phyloP scores from a whole-genome alignment of 2,329 filamentous ascomycete species.

The Aspergillus flavus region DNA sequence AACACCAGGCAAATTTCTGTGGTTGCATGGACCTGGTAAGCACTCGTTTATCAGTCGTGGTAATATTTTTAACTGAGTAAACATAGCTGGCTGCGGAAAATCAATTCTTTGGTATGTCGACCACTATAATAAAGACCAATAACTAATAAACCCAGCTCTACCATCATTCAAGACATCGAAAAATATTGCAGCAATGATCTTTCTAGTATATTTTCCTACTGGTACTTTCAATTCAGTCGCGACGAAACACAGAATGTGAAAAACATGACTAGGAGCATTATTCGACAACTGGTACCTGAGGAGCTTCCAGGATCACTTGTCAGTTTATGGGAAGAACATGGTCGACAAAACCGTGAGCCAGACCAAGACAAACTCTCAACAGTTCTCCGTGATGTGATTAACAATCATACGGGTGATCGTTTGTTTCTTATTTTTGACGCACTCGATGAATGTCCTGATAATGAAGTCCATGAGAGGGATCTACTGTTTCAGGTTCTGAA shows the following conservation, averaged over 20 bases:
- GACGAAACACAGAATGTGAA: background rate
- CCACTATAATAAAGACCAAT: background rate
- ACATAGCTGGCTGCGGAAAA: background rate
- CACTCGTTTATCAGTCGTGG: background rate
- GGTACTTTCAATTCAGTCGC: background rate
- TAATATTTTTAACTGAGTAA: background rate
- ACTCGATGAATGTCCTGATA: background rate
- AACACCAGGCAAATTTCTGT: background rate
- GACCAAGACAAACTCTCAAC: background rate
- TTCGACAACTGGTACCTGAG: background rate
- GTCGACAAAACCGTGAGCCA: background rate
- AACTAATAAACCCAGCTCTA: background rate
- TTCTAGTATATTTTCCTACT: background rate
- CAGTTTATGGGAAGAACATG: background rate
- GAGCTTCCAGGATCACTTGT: background rate
- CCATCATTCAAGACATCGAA: background rate
- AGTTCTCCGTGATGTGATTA: background rate
- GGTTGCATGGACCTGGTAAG: background rate
- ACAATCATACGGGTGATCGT: background rate
- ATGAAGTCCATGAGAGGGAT: background rate
- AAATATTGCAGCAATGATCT: background rate
- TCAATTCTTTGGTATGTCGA: background rate
- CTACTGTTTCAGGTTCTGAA: background rate
- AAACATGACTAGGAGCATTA: background rate
- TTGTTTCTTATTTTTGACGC: background rate